A percentile compares a stretch with the other conserved stretches of the same genome.
Evolutionary conservation across 148 eudicot genomes (phyloP).

Genomic region (Vaccinium myrtillus): DNA sequence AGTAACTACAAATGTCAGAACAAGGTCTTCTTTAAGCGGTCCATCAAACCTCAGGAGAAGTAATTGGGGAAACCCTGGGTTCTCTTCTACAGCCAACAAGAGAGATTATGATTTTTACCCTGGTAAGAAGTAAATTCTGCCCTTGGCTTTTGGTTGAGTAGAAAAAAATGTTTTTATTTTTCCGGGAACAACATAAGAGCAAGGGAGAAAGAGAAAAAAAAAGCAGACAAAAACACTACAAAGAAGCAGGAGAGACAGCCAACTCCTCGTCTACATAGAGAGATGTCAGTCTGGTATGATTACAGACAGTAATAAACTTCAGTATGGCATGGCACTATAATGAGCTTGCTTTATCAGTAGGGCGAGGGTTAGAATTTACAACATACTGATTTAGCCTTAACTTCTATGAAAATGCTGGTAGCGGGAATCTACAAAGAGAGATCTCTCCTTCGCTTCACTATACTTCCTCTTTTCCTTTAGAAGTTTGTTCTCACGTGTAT

Average conservation of each 20-base stretch:
- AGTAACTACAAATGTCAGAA: constrained; percentile 26
- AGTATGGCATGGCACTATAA: no score
- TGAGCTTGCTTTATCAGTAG: no score
- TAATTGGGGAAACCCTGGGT: not conserved
- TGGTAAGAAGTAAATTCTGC: constrained; percentile 15
- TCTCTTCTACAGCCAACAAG: constrained; percentile 15
- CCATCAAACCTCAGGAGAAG: constrained; percentile 18
- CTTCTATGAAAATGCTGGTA: not conserved
- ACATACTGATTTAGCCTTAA: not conserved
- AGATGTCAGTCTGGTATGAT: no score
- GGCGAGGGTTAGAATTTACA: not conserved
- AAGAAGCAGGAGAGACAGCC: no score
- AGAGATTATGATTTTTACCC: constrained; percentile 10
- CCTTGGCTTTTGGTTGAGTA: not conserved
- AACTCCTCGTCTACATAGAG: no score
- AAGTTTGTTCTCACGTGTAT: not conserved
- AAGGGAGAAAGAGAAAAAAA: no score
- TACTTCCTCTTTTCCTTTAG: not conserved
- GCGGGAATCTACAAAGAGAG: not conserved
- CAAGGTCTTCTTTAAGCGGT: not conserved
- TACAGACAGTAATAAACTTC: no score
- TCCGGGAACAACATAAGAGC: no score
- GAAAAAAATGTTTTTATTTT: not conserved
- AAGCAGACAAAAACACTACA: no score
- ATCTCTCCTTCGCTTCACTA: not conserved